phyloP scores from a whole-genome alignment of 768 basidiomycete species.

The Tylopilus vinaceipallidus region DNA sequence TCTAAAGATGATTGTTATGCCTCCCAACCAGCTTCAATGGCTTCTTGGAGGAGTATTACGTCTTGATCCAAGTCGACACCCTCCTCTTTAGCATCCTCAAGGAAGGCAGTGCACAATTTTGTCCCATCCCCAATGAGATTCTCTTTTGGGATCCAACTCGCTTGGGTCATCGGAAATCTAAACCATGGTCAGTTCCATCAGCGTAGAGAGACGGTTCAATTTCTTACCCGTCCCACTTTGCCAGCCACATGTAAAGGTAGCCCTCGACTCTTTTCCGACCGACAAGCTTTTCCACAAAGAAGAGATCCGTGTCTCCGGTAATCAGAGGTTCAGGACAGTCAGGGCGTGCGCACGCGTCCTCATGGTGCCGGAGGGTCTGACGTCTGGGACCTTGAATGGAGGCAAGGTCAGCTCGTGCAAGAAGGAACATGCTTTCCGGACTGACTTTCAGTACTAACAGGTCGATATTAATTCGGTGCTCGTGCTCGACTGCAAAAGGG shows the following conservation, averaged over 20 bases:
- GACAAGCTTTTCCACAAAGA: slow-evolving; percentile 28
- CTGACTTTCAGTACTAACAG: slow-evolving; percentile 14
- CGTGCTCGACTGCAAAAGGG: not conserved
- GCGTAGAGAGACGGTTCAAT: not conserved
- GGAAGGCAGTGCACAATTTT: slow-evolving; percentile 16
- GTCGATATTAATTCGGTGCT: not conserved
- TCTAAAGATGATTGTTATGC: not conserved
- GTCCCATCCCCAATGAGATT: slow-evolving; percentile 22
- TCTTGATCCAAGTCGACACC: slow-evolving; percentile 17
- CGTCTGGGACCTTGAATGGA: slow-evolving; percentile 15
- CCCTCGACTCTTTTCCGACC: slow-evolving; percentile 22
- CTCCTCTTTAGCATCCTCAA: slow-evolving; percentile 15
- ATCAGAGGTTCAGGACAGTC: slow-evolving; percentile 21
- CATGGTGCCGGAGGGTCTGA: slow-evolving; percentile 6
- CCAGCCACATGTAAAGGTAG: slow-evolving; percentile 25
- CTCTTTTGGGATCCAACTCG: slow-evolving; percentile 31
- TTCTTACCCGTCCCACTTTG: slow-evolving; percentile 34
- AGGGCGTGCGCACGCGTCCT: slow-evolving; percentile 23
- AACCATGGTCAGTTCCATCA: not conserved
- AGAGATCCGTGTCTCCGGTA: slow-evolving; percentile 9
- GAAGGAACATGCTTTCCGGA: not conserved
- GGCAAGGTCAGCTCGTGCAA: not conserved
- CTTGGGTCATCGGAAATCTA: slow-evolving; percentile 29
- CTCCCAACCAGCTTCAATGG: slow-evolving; percentile 18
- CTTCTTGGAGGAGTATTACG: slow-evolving; percentile 24